phyloP scores from a whole-genome alignment of 176 grass and related monocot genomes.

The Oryza glumipatula region DNA sequence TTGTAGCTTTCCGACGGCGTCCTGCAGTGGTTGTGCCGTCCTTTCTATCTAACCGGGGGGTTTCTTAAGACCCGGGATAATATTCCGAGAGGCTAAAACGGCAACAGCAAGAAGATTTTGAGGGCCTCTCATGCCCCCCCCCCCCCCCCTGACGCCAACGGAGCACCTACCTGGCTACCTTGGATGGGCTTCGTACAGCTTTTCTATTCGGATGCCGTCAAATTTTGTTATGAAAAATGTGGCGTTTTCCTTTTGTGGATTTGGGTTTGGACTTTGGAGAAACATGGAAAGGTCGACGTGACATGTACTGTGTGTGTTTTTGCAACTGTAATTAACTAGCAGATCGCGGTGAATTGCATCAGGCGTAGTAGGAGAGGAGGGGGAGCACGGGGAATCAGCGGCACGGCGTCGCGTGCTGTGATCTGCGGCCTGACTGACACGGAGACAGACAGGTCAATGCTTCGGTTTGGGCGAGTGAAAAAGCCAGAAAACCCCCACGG shows the following conservation, averaged over 20 bases:
- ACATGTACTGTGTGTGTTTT: background rate
- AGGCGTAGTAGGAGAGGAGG: background rate
- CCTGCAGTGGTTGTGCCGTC: conserved; percentile 32
- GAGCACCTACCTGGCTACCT: conserved; percentile 36
- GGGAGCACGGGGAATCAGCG: conserved; percentile 37
- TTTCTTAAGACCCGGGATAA: conserved; percentile 15
- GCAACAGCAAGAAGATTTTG: background rate
- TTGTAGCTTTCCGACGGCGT: conserved; percentile 22
- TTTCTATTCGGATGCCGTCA: background rate
- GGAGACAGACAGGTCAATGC: conserved; percentile 39
- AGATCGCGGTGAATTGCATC: background rate
- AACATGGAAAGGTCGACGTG: background rate
- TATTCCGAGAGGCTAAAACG: background rate
- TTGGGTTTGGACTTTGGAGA: background rate
- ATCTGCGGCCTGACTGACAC: conserved; percentile 18
- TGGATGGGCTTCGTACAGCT: conserved; percentile 8
- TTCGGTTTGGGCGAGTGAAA: conserved; percentile 23
- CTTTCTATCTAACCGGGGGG: conserved; percentile 19
- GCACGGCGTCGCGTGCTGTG: conserved; percentile 16
- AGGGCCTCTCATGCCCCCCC: background rate
- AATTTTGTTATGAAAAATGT: background rate
- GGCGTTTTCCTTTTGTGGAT: background rate
- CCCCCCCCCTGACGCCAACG: background rate
- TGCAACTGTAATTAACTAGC: background rate
- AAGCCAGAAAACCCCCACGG: conserved; percentile 10